Evolutionary conservation across 495 filamentous ascomycete genomes (phyloP), one percentile per base, ranked within the genome.

Genomic region (Trichodelitschia bisporula): DNA sequence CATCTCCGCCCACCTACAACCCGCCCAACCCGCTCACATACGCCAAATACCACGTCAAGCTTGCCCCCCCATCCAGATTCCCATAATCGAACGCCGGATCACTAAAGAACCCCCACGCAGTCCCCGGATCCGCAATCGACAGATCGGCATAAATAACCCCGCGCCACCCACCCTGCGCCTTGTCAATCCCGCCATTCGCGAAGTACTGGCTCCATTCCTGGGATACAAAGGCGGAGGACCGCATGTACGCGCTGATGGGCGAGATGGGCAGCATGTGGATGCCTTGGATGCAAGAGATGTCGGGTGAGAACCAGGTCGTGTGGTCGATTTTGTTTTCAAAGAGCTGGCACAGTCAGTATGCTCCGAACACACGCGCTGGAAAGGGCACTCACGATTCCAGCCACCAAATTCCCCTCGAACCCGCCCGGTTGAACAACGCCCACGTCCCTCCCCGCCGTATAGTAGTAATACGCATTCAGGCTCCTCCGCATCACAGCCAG

Each of bases 321-420:
- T 93, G 86, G 46, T 95, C 77, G 26, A 83, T 62, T 50, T 97
- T 97, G 50, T 93, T 95, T 49, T 97, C 86, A 45, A 93, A 97
- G 4, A 95, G 48, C 62, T 65, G 31, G 2, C 10, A 20, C 4
- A 19, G 26, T n/a, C n/a, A n/a, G n/a, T n/a, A n/a, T n/a, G n/a
- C n/a, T n/a, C n/a, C n/a, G n/a, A n/a, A n/a, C n/a, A n/a, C n/a
- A n/a, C n/a, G n/a, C n/a, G n/a, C n/a, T n/a, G n/a, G n/a, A n/a
- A n/a, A 13, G 18, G 14, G 15, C 1, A 53, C 58, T 50, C 45
- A 64, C 59, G 45, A 18, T 92, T 10, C 86, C 89, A 4, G 78
- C 71, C 10, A 77, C 86, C 46, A 73, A 80, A 53, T 97, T 97
- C 5, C 54, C 61, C 18, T 76, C 64, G 36, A 90, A 92, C 15